These are phyloP conservation scores for Boechera stricta DNA, from an alignment of 345 rosid species.

Conservation along the genomic window DNA sequence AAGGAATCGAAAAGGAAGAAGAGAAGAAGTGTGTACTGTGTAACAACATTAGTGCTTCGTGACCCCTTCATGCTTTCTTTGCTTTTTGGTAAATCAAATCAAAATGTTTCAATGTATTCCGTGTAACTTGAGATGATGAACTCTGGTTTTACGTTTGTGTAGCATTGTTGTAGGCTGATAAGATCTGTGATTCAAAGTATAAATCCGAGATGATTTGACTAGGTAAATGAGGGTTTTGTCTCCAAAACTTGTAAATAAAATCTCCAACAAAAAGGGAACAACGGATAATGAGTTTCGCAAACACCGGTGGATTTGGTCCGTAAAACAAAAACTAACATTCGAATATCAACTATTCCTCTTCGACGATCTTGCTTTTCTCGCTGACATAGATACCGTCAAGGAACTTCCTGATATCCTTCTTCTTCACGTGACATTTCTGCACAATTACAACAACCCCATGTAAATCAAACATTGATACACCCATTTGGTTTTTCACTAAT, in stretches of 20 bases:
- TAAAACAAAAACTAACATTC: neutral
- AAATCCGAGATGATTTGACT: neutral
- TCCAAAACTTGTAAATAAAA: neutral
- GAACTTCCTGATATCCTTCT: constrained; percentile 68
- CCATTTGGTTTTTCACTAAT: neutral
- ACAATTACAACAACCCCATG: neutral
- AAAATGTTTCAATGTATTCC: too few species aligned
- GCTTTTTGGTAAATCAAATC: too few species aligned
- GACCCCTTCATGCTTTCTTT: too few species aligned
- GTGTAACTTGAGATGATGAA: too few species aligned
- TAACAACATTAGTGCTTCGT: too few species aligned
- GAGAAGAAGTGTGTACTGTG: too few species aligned
- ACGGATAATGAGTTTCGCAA: neutral
- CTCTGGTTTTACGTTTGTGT: too few species aligned
- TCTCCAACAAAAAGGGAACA: neutral
- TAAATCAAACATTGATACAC: neutral
- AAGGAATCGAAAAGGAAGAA: too few species aligned
- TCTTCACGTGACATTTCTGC: constrained; percentile 69
- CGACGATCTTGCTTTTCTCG: constrained; percentile 54
- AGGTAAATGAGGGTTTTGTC: neutral
- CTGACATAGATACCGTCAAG: constrained; percentile 71
- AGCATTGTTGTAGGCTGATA: neutral
- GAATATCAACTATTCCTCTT: constrained; percentile 37
- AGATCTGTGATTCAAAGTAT: neutral
- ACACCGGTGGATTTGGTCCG: neutral